Conservation (phyloP, 495 filamentous ascomycete genomes). For the Cercophora samala region DNA sequence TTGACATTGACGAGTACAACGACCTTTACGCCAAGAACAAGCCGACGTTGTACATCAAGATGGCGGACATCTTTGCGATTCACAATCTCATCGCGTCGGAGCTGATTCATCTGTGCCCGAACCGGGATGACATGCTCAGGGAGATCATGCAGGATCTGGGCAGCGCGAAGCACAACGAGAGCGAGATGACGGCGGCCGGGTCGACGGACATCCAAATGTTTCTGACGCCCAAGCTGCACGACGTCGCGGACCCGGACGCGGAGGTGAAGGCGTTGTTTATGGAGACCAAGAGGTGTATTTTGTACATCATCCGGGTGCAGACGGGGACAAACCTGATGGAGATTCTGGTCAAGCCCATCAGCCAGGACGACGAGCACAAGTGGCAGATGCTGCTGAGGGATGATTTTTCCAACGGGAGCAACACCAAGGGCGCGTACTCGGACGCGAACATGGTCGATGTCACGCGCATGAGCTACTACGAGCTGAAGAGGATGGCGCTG, state of each 20-base stretch:
- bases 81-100: conserved; percentile 83
- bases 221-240: conserved; percentile 85
- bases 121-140: conserved; percentile 80
- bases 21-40: conserved; percentile 94
- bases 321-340: conserved; percentile 88
- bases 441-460: conserved; percentile 87
- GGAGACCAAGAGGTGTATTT: conserved; percentile 94
- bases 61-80: conserved; percentile 95
- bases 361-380: conserved; percentile 78
- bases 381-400: conserved; percentile 83
- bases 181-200: conserved; percentile 80
- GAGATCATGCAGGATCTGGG: conserved; percentile 91
- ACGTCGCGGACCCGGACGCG: conserved; percentile 88
- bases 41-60: conserved; percentile 96
- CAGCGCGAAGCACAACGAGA: conserved; percentile 92
- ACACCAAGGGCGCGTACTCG: conserved; percentile 80
- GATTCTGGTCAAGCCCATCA: conserved; percentile 88
- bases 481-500: conserved; percentile 86
- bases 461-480: conserved; percentile 82
- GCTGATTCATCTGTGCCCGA: conserved; percentile 68
- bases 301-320: conserved; percentile 97
- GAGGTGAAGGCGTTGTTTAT: conserved; percentile 90
- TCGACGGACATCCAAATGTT: conserved; percentile 90
- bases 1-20: conserved; percentile 98
- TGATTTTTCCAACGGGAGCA: conserved; percentile 67